These are phyloP conservation scores for Dictyostelium brefeldianum DNA, from an alignment of 78 protist genomes.

Conservation along the genomic window DNA sequence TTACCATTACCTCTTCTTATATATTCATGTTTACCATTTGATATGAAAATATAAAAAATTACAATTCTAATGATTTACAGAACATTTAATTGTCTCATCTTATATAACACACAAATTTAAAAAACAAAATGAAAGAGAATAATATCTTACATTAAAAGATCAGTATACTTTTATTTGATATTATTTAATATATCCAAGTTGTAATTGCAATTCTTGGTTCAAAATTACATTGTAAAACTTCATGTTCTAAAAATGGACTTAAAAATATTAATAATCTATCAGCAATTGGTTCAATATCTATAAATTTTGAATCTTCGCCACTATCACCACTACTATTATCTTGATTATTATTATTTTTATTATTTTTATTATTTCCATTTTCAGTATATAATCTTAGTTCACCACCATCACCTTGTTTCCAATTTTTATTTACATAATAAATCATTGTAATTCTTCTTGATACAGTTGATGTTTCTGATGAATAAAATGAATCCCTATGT, in stretches of 20 bases:
- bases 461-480: conserved; percentile 1
- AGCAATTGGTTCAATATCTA: conserved; percentile 58
- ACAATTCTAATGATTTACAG: too few species aligned
- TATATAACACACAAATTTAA: too few species aligned
- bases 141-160: too few species aligned
- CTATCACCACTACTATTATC: background rate
- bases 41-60: too few species aligned
- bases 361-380: background rate
- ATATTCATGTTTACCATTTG: too few species aligned
- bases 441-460: conserved; percentile 54
- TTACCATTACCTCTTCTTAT: too few species aligned
- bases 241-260: conserved; percentile 58
- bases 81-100: too few species aligned
- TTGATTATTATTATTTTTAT: background rate
- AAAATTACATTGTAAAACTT: conserved; percentile 39
- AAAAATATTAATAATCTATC: conserved; percentile 65
- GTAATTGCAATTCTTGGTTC: conserved; percentile 63
- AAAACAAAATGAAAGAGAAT: too few species aligned
- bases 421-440: conserved; percentile 50
- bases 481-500: conserved; percentile 65
- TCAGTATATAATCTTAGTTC: conserved; percentile 30
- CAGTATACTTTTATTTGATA: too few species aligned
- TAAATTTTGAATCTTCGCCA: background rate
- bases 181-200: conserved; percentile 68
- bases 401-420: conserved; percentile 68